Conservation (phyloP, 495 filamentous ascomycete species). For the Penicillium crystallinum region DNA sequence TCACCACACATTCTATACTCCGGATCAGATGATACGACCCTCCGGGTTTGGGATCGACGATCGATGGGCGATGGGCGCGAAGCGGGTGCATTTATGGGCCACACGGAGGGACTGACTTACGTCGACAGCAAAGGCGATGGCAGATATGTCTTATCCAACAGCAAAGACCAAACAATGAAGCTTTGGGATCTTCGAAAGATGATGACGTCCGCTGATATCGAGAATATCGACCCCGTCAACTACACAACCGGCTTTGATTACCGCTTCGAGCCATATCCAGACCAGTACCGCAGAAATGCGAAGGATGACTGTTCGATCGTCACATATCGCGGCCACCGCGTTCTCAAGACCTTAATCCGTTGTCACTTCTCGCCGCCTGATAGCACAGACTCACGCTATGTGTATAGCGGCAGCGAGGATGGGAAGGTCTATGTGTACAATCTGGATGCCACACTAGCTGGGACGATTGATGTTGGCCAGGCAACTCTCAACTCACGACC, state of each 20-base stretch:
- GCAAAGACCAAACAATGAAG: constrained; percentile 96
- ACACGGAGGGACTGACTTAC: constrained; percentile 92
- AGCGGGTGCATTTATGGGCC: constrained; percentile 88
- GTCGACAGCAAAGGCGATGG: constrained; percentile 96
- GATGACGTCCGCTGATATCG: constrained; percentile 64
- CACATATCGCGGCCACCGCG: constrained; percentile 84
- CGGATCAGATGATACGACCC: constrained; percentile 68
- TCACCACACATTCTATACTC: constrained; percentile 96
- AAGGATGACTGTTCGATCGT: constrained; percentile 89
- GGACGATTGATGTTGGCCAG: constrained; percentile 67
- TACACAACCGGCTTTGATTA: constrained; percentile 81
- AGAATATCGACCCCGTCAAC: constrained; percentile 44
- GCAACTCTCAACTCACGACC: constrained; percentile 60
- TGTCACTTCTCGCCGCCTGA: constrained; percentile 92
- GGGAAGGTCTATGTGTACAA: constrained; percentile 91
- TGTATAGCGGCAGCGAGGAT: constrained; percentile 85
- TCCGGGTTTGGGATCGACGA: constrained; percentile 92
- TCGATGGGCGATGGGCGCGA: constrained; percentile 82
- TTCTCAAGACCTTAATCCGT: constrained; percentile 83
- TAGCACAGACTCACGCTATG: constrained; percentile 86
- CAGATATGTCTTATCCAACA: constrained; percentile 88
- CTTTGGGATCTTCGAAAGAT: constrained; percentile 90
- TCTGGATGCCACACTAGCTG: constrained; percentile 82
- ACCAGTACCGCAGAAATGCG: constrained; percentile 61
- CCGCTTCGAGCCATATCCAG: constrained; percentile 62